Evolutionary conservation across 2,329 filamentous ascomycete genomes (phyloP), one percentile per base, ranked within the genome.

Genomic region (Colletotrichum phormii): DNA sequence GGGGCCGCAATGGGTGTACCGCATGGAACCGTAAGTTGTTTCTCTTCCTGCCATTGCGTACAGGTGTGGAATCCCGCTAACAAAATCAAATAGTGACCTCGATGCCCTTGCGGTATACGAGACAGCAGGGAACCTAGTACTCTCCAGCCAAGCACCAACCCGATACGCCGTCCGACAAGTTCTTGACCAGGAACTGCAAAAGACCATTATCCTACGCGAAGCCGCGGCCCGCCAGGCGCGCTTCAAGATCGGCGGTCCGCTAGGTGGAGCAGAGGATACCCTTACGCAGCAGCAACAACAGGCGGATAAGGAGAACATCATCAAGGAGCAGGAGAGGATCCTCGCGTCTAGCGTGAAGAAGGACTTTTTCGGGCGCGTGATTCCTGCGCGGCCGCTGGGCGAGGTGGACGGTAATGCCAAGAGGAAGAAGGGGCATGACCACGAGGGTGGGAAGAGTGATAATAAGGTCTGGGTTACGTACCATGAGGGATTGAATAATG

Each of bases 121-220:
- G 76, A 94, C 94, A 0, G 89, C 88, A 8, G 84, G 87, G 2
- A 84, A 90, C 4, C 84, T 87, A 4, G 77, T 86, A 2, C 84
- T 89, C 18, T 84, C 87, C 49, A 89, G 89, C 2, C 89, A 90
- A 11, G 91, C 90, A 0, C 95, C 94, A 0, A 94, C 94, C 0
- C 90, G 97, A n/a, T 99, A 95, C 79, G 96, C 96, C 1, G 93
- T 99, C 6, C 92, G 97, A 26, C 96, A 98, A 81, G 95, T 98
- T 9, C 88, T 99, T 1, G 95, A 98, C 78, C 94, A 97, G 80
- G 96, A 98, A 81, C 93, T 96, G 77, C 90, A 90, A 73, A 94
- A 93, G 78, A 92, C 94, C 60, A 89, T 92, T 13, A 84, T 89
- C 35, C 85, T 91, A 42, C 91, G 92, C 15, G 92, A 94, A 62